phyloP scores from a whole-genome alignment of 148 eudicot genomes.

The Fallopia convolvulus region DNA sequence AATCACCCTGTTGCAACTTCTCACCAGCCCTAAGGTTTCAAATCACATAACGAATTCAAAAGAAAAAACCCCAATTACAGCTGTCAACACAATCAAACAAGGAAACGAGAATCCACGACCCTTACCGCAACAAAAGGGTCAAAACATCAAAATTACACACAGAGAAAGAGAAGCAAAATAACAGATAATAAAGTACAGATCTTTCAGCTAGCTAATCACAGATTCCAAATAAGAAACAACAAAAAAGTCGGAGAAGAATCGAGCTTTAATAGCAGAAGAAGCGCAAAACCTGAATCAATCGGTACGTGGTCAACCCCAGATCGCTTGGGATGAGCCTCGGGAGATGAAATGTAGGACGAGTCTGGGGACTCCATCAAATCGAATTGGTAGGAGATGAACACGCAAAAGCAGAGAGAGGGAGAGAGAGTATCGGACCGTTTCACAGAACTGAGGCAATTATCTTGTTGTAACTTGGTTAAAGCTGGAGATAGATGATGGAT shows the following conservation, averaged over 20 bases:
- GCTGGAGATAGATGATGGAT: neutral
- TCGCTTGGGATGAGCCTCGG: conserved; percentile 28
- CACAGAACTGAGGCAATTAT: neutral
- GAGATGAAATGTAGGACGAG: conserved; percentile 36
- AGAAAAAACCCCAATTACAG: neutral
- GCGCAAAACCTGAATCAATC: conserved; percentile 19
- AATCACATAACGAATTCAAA: neutral
- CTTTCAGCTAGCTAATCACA: neutral
- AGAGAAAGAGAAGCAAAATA: neutral
- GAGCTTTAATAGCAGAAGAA: neutral
- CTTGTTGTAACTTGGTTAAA: neutral
- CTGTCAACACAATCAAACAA: neutral
- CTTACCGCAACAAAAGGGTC: neutral
- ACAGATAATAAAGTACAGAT: neutral
- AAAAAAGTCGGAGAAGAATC: neutral
- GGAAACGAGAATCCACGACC: neutral
- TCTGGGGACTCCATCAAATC: conserved; percentile 49
- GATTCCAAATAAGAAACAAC: neutral
- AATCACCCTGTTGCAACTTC: neutral
- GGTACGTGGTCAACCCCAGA: conserved; percentile 20
- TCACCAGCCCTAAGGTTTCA: neutral
- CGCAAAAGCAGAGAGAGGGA: neutral
- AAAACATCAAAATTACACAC: neutral
- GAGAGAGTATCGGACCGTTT: neutral
- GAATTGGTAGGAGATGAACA: neutral